Percentiles rank a stretch among this genome's conserved stretches.
Conservation (phyloP, 768 basidiomycete species). For the Hygrophorus pudorinus region DNA sequence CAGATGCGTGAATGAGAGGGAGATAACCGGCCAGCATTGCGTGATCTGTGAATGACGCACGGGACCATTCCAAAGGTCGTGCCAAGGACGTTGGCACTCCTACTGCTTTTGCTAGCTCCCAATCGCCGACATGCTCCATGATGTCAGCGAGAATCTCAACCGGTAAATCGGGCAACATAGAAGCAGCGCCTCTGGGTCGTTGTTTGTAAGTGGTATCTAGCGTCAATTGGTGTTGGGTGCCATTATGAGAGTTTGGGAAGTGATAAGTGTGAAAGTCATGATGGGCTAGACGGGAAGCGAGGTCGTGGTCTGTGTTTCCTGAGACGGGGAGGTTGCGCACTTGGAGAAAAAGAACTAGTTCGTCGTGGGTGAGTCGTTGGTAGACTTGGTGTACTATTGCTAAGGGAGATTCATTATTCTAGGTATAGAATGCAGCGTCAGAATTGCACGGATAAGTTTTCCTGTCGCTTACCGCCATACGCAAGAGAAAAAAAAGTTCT, state of each 20-base stretch:
- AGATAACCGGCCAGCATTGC: conserved; percentile 62
- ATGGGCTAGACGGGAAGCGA: conserved; percentile 62
- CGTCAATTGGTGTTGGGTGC: conserved; percentile 19
- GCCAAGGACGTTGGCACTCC: conserved; percentile 61
- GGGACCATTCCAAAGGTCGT: conserved; percentile 60
- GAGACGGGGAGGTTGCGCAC: conserved; percentile 58
- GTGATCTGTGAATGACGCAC: conserved; percentile 58
- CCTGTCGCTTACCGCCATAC: not conserved
- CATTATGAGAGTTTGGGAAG: conserved; percentile 29
- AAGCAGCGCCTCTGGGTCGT: conserved; percentile 18
- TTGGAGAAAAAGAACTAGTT: conserved; percentile 68
- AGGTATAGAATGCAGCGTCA: not conserved
- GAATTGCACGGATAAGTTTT: not conserved
- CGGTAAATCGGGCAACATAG: conserved; percentile 48
- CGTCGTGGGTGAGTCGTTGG: conserved; percentile 50
- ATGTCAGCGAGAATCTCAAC: conserved; percentile 71
- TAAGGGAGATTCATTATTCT: conserved; percentile 28
- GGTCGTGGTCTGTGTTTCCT: conserved; percentile 46
- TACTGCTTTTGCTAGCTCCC: conserved; percentile 75
- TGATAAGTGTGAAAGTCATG: conserved; percentile 70
- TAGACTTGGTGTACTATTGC: conserved; percentile 59
- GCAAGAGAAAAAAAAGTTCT: no score
- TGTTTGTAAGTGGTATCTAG: conserved; percentile 21
- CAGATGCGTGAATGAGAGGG: conserved; percentile 47
- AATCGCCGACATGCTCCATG: conserved; percentile 70